phyloP scores from a whole-genome alignment of 2,329 filamentous ascomycete species.

The Pseudogymnoascus verrucosus region DNA sequence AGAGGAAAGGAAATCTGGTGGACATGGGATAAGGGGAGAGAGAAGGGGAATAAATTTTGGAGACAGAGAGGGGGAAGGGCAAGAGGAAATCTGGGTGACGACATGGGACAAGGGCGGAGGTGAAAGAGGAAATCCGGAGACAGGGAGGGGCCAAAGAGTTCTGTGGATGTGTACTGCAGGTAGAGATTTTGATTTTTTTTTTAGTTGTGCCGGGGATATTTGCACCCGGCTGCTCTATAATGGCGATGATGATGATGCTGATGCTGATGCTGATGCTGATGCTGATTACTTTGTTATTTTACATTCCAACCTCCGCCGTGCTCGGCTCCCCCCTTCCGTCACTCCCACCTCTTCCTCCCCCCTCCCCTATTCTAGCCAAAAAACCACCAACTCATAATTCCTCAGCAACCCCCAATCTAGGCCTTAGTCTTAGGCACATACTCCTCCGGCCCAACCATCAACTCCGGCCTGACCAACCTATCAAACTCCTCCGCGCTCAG shows the following conservation, averaged over 20 bases:
- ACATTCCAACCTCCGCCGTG: background rate
- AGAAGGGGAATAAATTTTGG: too few species aligned
- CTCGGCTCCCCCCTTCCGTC: background rate
- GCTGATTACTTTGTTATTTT: background rate
- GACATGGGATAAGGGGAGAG: background rate
- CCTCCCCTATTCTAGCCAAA: background rate
- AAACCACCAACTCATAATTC: background rate
- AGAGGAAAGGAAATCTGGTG: too few species aligned
- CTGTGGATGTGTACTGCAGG: background rate
- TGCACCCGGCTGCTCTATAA: background rate
- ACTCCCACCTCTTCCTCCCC: background rate
- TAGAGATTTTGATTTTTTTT: slow-evolving; percentile 5
- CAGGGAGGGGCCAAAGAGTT: background rate
- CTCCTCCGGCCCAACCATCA: slow-evolving; percentile 84
- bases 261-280: background rate
- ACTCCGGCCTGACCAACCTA: slow-evolving; percentile 78
- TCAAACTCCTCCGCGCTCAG: slow-evolving; percentile 87
- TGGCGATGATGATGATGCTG: background rate
- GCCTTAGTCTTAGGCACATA: slow-evolving; percentile 27
- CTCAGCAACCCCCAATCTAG: background rate
- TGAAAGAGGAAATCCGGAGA: background rate
- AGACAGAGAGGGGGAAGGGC: too few species aligned
- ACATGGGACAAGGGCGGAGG: background rate
- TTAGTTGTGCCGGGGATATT: background rate
- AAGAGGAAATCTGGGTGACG: too few species aligned